A percentile compares a stretch with the other conserved stretches of the same genome.
phyloP scores from a whole-genome alignment of 108 stramenopile species.

The Cyclostephanos invisitatus region DNA sequence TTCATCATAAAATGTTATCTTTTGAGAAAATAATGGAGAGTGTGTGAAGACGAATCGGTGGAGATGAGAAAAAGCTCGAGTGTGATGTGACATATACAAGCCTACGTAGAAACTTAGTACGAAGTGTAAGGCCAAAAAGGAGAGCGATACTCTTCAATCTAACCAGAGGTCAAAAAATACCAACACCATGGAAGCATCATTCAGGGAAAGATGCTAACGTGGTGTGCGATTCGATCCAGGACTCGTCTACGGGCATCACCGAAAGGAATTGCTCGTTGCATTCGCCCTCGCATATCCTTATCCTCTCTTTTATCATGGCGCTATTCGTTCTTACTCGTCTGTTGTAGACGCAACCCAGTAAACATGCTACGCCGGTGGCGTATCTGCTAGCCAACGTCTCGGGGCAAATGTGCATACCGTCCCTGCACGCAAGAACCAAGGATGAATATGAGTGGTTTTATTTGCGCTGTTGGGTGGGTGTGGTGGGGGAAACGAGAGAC shows the following conservation, averaged over 20 bases:
- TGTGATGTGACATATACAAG: too few species aligned
- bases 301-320: neutral
- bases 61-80: too few species aligned
- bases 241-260: conserved; percentile 20
- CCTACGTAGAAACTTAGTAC: too few species aligned
- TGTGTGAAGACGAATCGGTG: too few species aligned
- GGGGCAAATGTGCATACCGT: conserved; percentile 58
- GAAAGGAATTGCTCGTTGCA: conserved; percentile 24
- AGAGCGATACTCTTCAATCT: too few species aligned
- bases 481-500: too few species aligned
- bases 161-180: too few species aligned
- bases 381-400: conserved; percentile 45
- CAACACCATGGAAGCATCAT: neutral
- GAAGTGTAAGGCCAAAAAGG: too few species aligned
- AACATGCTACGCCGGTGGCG: conserved; percentile 40
- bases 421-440: too few species aligned
- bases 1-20: conserved; percentile 14
- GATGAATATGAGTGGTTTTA: too few species aligned
- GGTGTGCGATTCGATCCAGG: conserved; percentile 4
- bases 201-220: neutral
- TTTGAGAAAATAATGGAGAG: too few species aligned
- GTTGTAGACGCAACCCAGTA: conserved; percentile 48
- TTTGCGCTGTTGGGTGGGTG: too few species aligned
- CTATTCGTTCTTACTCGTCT: neutral
- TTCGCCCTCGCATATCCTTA: conserved; percentile 10